A percentile compares a stretch with the other conserved stretches of the same genome.
These are phyloP conservation scores for Moringa oleifera DNA, from an alignment of 345 rosid species.

Conservation along the genomic window DNA sequence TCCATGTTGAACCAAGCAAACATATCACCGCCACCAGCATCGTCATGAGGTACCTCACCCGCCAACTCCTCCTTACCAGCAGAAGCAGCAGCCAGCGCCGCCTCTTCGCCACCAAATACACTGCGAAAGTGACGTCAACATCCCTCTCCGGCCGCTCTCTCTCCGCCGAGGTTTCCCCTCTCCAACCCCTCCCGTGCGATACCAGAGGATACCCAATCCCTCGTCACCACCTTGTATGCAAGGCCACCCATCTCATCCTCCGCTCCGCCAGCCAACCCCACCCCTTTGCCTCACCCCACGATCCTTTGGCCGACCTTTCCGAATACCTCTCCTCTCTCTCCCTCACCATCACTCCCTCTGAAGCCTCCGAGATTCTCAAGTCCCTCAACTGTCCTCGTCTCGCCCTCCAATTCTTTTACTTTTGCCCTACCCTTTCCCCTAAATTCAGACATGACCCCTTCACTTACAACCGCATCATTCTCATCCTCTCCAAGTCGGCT, in stretches of 20 bases:
- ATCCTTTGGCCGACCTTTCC: conserved; percentile 41
- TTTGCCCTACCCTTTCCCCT: conserved; percentile 49
- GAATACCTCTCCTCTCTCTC: conserved; percentile 60
- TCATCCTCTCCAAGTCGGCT: conserved; percentile 64
- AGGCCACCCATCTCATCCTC: conserved; percentile 58
- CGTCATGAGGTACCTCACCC: conserved; percentile 20
- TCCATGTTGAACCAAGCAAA: conserved; percentile 56
- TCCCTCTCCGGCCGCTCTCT: conserved; percentile 72
- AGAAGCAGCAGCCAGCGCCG: conserved; percentile 25
- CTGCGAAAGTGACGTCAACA: conserved; percentile 70
- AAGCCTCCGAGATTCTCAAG: conserved; percentile 78
- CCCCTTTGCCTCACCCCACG: conserved; percentile 1
- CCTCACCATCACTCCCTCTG: conserved; percentile 54
- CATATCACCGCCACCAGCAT: conserved; percentile 40
- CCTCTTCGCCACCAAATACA: conserved; percentile 59
- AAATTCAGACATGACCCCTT: conserved; percentile 50
- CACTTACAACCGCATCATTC: conserved; percentile 63
- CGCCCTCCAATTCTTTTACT: conserved; percentile 57
- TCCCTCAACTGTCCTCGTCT: conserved; percentile 71
- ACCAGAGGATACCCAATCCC: conserved; percentile 73
- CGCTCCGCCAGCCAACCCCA: conserved; percentile 5
- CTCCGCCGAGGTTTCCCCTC: conserved; percentile 64
- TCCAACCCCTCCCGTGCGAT: conserved; percentile 50
- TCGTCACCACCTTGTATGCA: conserved; percentile 72
- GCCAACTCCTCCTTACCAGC: conserved; percentile 17